phyloP scores from a whole-genome alignment of 78 protist genomes.

The Dictyostelium brefeldianum region DNA sequence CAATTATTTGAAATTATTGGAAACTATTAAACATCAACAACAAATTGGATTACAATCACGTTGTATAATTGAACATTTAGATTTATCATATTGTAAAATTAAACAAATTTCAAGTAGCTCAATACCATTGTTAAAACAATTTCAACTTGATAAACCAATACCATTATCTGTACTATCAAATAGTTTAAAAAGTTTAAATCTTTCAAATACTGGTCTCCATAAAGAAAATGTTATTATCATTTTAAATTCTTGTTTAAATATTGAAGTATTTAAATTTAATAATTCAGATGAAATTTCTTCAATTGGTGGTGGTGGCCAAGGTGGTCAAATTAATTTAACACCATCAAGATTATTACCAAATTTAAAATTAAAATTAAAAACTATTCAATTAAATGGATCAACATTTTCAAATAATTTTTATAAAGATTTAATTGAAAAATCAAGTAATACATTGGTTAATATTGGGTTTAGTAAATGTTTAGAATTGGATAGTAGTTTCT shows the following conservation, averaged over 20 bases:
- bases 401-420: background rate
- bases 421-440: background rate
- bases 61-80: background rate
- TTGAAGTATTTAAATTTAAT: conserved; percentile 21
- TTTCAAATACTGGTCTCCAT: conserved; percentile 17
- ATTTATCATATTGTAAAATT: conserved; percentile 50
- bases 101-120: background rate
- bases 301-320: background rate
- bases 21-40: background rate
- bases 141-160: background rate
- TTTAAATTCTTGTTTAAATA: background rate
- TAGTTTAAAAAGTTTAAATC: background rate
- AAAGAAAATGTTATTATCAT: background rate
- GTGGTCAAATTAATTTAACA: background rate
- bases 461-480: background rate
- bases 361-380: background rate
- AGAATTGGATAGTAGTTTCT: background rate
- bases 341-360: background rate
- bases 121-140: background rate
- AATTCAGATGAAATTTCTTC: background rate
- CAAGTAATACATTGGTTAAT: background rate
- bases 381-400: background rate
- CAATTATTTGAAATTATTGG: background rate
- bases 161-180: background rate
- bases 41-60: background rate